These are phyloP conservation scores for Piromyces sp. DNA, from an alignment of 192 early-diverging fungal genomes.

Conservation along the genomic window DNA sequence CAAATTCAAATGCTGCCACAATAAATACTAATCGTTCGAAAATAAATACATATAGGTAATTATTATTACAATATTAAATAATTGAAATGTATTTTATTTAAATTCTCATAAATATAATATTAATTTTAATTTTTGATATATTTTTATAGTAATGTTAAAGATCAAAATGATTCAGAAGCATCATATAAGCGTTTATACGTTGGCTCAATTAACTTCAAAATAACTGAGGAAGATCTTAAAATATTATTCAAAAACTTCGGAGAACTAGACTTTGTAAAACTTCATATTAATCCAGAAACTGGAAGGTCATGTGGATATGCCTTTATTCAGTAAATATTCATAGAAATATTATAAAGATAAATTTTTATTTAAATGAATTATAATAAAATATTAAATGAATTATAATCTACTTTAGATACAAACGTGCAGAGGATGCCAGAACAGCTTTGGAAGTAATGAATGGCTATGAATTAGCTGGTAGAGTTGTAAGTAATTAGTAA, in stretches of 20 bases:
- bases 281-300: slow-evolving; percentile 56
- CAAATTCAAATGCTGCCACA: background rate
- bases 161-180: background rate
- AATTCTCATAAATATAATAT: too few species aligned
- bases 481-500: slow-evolving; percentile 21
- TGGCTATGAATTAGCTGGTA: slow-evolving; percentile 59
- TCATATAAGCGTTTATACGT: slow-evolving; percentile 15
- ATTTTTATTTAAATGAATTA: too few species aligned
- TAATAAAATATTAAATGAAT: background rate
- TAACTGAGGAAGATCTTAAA: slow-evolving; percentile 50
- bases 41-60: background rate
- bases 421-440: slow-evolving; percentile 49
- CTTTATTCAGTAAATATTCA: slow-evolving; percentile 50
- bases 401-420: slow-evolving; percentile 16
- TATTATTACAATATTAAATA: too few species aligned
- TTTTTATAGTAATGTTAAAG: background rate
- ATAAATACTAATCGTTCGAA: background rate
- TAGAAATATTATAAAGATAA: too few species aligned
- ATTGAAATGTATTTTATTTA: too few species aligned
- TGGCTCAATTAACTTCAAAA: slow-evolving; percentile 20
- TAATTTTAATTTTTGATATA: too few species aligned
- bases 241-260: slow-evolving; percentile 74
- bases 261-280: slow-evolving; percentile 57
- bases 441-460: slow-evolving; percentile 67
- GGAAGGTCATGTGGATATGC: slow-evolving; percentile 59